Percentiles rank a stretch among this genome's conserved stretches.
Evolutionary conservation across 202 grass and related monocot genomes (phyloP).

Genomic region (Setaria viridis): DNA sequence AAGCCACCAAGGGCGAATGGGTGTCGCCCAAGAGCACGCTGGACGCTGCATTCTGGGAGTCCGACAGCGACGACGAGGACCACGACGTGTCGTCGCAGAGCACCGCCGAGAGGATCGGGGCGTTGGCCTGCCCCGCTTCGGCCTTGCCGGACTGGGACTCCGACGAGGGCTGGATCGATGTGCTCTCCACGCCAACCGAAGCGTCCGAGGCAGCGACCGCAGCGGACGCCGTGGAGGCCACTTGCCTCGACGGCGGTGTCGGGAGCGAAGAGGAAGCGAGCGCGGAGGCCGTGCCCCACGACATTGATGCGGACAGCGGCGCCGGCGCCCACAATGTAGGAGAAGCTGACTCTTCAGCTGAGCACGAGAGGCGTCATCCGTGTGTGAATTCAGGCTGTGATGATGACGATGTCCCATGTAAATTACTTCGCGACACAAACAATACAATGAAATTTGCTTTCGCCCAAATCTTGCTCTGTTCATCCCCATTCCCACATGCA

Average conservation of each 20-base stretch:
- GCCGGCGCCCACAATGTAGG: not conserved
- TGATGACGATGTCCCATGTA: not conserved
- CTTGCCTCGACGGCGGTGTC: not conserved
- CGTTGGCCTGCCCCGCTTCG: slow-evolving; percentile 40
- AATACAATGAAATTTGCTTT: slow-evolving; percentile 7
- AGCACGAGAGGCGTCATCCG: not conserved
- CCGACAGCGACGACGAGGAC: slow-evolving; percentile 53
- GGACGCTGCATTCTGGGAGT: slow-evolving; percentile 61
- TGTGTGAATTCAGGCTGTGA: not conserved
- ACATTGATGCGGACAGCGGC: slow-evolving; percentile 12
- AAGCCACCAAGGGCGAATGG: not conserved
- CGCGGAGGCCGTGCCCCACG: not conserved
- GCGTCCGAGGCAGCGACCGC: not conserved
- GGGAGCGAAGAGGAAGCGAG: not conserved
- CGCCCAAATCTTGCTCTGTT: not conserved
- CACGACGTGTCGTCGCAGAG: not conserved
- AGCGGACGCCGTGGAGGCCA: not conserved
- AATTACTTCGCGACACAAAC: not conserved
- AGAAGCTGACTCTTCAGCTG: not conserved
- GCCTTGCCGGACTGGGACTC: slow-evolving; percentile 48
- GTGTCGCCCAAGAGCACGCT: slow-evolving; percentile 76
- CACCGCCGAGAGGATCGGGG: slow-evolving; percentile 48
- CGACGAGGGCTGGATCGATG: slow-evolving; percentile 65
- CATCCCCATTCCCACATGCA: too few species aligned
- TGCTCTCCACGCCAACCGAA: slow-evolving; percentile 7